Conservation (phyloP, 2,329 filamentous ascomycete species). For the Basipetospora chlamydospora region DNA sequence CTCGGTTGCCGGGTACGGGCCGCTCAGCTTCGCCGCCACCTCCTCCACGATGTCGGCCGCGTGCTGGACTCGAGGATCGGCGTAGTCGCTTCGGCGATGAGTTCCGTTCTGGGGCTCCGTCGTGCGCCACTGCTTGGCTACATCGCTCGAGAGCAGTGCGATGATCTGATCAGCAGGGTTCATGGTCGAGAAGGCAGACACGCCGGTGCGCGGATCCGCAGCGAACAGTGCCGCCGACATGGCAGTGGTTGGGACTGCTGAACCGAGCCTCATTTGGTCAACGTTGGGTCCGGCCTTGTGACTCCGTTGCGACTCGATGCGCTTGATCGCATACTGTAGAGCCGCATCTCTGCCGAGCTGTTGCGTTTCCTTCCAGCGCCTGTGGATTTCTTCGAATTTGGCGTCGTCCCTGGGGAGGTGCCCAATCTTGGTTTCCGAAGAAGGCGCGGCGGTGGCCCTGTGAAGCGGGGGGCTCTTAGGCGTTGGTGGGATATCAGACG, state of each 20-base stretch:
- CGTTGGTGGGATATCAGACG: constrained; percentile 38
- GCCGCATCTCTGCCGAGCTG: constrained; percentile 29
- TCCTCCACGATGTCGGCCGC: constrained; percentile 28
- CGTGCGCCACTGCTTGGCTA: constrained; percentile 27
- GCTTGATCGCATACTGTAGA: constrained; percentile 25
- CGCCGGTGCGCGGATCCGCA: constrained; percentile 10
- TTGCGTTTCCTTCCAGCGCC: constrained; percentile 31
- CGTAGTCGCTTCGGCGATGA: constrained; percentile 21
- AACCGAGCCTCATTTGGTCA: constrained; percentile 16
- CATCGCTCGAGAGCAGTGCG: constrained; percentile 27
- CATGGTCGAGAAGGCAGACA: constrained; percentile 1
- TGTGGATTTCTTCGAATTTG: constrained; percentile 32
- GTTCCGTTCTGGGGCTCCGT: constrained; percentile 18
- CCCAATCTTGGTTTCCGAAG: constrained; percentile 14
- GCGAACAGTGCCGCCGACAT: background rate
- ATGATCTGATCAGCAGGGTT: constrained; percentile 14
- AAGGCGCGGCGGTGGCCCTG: constrained; percentile 10
- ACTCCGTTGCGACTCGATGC: constrained; percentile 23
- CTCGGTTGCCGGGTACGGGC: constrained; percentile 32
- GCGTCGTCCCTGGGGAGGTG: constrained; percentile 24
- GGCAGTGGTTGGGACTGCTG: background rate
- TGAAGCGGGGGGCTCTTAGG: constrained; percentile 37
- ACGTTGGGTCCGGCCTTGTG: constrained; percentile 23
- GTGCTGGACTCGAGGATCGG: constrained; percentile 26
- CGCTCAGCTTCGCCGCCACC: constrained; percentile 24